Conservation (phyloP, 1,284 basidiomycete genomes). For the Fomitopsis betulina region DNA sequence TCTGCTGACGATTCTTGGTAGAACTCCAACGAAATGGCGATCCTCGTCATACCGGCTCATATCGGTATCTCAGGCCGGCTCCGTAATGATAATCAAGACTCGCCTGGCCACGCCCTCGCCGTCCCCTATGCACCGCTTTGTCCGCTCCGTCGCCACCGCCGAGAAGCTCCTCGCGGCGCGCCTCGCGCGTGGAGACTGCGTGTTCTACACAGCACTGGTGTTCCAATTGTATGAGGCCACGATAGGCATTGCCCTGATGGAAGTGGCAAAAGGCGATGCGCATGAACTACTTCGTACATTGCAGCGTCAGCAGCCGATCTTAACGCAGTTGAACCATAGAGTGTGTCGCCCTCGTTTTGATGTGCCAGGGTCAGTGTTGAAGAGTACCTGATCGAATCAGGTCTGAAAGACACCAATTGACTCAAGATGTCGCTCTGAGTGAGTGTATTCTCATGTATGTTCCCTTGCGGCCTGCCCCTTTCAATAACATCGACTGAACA, state of each 20-base stretch:
- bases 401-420: conserved; percentile 27
- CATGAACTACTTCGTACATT: conserved; percentile 36
- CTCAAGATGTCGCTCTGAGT: background rate
- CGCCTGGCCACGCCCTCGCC: conserved; percentile 18
- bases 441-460: background rate
- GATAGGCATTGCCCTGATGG: conserved; percentile 34
- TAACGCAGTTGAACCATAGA: conserved; percentile 29
- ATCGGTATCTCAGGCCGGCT: conserved; percentile 26
- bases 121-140: conserved; percentile 23
- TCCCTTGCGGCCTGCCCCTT: conserved; percentile 24
- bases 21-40: conserved; percentile 12
- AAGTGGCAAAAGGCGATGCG: conserved; percentile 30
- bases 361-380: conserved; percentile 22
- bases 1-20: background rate
- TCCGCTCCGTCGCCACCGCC: conserved; percentile 18
- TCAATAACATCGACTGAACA: conserved; percentile 27
- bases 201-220: conserved; percentile 29
- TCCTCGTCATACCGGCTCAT: too few species aligned
- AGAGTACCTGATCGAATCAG: conserved; percentile 31
- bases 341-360: conserved; percentile 15
- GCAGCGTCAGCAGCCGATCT: conserved; percentile 30
- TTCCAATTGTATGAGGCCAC: conserved; percentile 25
- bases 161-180: conserved; percentile 15
- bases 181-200: conserved; percentile 26
- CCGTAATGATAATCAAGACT: conserved; percentile 23